Evolutionary conservation across 345 rosid species (phyloP).

Genomic region (Ceriops tagal): DNA sequence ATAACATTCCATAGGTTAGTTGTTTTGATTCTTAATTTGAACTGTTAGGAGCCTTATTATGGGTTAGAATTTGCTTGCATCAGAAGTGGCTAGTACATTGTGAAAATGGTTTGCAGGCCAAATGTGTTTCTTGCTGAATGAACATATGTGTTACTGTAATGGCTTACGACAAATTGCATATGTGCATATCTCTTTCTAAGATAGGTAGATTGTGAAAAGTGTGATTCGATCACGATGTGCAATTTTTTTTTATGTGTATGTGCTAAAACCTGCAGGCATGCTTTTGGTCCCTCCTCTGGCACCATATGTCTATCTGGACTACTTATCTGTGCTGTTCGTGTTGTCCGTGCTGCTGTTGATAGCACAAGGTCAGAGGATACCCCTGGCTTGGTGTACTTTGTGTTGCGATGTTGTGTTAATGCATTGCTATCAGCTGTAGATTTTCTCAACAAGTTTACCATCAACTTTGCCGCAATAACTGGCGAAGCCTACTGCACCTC

Average conservation of each 20-base stretch:
- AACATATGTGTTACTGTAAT: background rate
- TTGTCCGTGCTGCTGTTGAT: slow-evolving; percentile 79
- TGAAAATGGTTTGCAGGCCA: background rate
- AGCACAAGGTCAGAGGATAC: slow-evolving; percentile 66
- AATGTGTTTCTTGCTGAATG: background rate
- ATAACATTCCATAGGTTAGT: background rate
- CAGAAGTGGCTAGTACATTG: background rate
- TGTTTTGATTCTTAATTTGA: background rate
- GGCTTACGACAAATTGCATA: background rate
- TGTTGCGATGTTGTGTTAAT: slow-evolving; percentile 61
- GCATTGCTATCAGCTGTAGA: slow-evolving; percentile 60
- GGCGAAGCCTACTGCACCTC: slow-evolving; percentile 88
- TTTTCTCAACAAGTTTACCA: slow-evolving; percentile 87
- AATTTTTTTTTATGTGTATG: background rate
- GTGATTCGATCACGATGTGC: background rate
- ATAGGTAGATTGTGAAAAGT: background rate
- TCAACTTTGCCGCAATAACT: slow-evolving; percentile 85
- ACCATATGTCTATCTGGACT: slow-evolving; percentile 87
- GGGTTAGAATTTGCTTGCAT: background rate
- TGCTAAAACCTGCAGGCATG: slow-evolving; percentile 57
- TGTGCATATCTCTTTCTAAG: too few species aligned
- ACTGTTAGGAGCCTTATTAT: background rate
- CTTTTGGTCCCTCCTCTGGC: slow-evolving; percentile 83
- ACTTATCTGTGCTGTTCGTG: slow-evolving; percentile 61
- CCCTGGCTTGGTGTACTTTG: slow-evolving; percentile 60